Evolutionary conservation across 2,329 filamentous ascomycete species (phyloP), one percentile per base, ranked within the genome.

Genomic region (Phialemoniopsis sp.): DNA sequence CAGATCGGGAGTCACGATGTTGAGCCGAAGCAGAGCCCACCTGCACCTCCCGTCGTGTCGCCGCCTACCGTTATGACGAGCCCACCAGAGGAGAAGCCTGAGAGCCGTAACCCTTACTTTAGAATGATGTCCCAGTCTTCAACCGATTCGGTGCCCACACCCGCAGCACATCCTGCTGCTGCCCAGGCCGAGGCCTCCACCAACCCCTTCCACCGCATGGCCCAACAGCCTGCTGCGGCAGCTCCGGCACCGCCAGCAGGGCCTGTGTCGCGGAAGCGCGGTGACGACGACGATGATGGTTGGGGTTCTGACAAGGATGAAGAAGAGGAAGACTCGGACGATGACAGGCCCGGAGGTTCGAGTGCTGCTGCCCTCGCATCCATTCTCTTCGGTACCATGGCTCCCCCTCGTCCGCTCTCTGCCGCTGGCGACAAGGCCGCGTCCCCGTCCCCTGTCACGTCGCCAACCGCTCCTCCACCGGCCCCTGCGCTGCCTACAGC

Each of bases 361-460:
- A 89, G 81, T 50, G 93, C 93, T 36, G 93, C 94, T 44, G 88
- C 95, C 52, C 78, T 98, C 29, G 93, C 93, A 13, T 95, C 88
- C 7, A 93, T 96, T 44, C 75, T 98, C 15, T 98, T 98, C 59
- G 91, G 93, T 43, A 95, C 90, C 37, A 97, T 98, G 90, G 91
- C 80, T 9, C 91, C 93, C 30, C 91, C 93, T 13, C 82, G 91
- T 37, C 90, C 91, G 21, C 66, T 96, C 33, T 94, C 88, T 15
- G 85, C 89, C 7, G 81, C 87, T 60, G 89, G 87, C 39, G 82
- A 86, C 48, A 86, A 87, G 51, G 70, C 70, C 9, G 59, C 67
- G 8, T 58, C 62, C 3, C 52, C 57, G 9, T 53, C 60, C 2
- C 46, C 55, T 10, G 48, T 48, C 15, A 66, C 65, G 41, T 58